These are phyloP conservation scores for Colletotrichum plurivorum DNA, from an alignment of 2,329 filamentous ascomycete genomes.

Conservation along the genomic window DNA sequence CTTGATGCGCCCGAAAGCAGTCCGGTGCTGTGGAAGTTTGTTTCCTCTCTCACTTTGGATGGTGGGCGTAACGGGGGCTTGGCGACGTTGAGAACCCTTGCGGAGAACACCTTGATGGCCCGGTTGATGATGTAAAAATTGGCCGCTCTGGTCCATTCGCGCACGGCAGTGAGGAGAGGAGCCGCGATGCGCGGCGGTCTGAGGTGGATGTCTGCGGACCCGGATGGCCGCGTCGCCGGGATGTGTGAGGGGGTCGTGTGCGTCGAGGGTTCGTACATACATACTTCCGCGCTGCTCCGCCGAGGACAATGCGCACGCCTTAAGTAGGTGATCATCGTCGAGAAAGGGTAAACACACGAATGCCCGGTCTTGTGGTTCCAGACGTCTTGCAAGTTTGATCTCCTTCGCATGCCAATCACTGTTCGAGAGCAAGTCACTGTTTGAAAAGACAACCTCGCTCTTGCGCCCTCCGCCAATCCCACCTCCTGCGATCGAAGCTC, in stretches of 20 bases:
- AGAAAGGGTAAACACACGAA: background rate
- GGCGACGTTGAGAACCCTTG: background rate
- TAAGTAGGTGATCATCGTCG: background rate
- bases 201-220: slow-evolving; percentile 20
- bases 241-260: no score
- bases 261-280: background rate
- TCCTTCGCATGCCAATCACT: no score
- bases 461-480: background rate
- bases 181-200: background rate
- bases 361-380: background rate
- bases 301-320: background rate
- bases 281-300: background rate
- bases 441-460: no score
- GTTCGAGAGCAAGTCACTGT: no score
- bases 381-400: no score
- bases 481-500: background rate
- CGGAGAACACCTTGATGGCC: background rate
- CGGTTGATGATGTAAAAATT: background rate
- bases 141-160: background rate
- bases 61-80: no score
- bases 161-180: background rate
- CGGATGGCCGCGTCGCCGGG: slow-evolving; percentile 23
- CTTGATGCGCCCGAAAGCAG: no score
- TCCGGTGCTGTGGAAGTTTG: no score
- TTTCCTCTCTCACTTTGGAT: no score